phyloP scores from a whole-genome alignment of 352 stramenopile genomes.

The Phytophthora colocasiae region DNA sequence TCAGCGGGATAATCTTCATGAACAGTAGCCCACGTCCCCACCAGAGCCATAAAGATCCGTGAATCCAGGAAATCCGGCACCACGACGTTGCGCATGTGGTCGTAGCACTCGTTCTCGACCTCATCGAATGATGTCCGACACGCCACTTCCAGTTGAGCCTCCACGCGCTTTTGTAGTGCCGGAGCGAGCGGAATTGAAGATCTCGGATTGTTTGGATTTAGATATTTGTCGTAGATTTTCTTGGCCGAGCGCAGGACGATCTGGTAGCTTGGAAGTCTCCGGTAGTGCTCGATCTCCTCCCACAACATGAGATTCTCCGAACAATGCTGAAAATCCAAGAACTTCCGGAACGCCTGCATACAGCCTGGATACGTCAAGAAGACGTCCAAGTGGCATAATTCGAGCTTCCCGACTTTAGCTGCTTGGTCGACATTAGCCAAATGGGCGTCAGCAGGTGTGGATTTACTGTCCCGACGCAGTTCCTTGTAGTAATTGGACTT shows the following conservation, averaged over 20 bases:
- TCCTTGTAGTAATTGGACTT: slow-evolving; percentile 75
- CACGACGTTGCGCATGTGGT: slow-evolving; percentile 78
- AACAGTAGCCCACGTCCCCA: slow-evolving; percentile 78
- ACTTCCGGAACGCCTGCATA: slow-evolving; percentile 72
- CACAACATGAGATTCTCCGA: slow-evolving; percentile 86
- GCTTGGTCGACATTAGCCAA: slow-evolving; percentile 64
- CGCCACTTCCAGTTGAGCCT: slow-evolving; percentile 66
- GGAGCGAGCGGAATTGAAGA: slow-evolving; percentile 63
- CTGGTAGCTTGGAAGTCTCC: slow-evolving; percentile 80
- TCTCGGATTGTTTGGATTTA: slow-evolving; percentile 64
- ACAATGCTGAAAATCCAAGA: slow-evolving; percentile 81
- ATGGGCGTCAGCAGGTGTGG: slow-evolving; percentile 49
- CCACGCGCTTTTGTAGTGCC: slow-evolving; percentile 54
- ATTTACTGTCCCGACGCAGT: slow-evolving; percentile 63
- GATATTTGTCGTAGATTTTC: slow-evolving; percentile 90
- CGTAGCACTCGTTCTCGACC: slow-evolving; percentile 76
- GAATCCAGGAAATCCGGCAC: slow-evolving; percentile 85
- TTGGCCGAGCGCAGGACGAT: slow-evolving; percentile 83
- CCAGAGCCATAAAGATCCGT: slow-evolving; percentile 85
- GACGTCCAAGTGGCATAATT: slow-evolving; percentile 76
- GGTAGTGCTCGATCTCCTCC: slow-evolving; percentile 88
- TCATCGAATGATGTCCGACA: slow-evolving; percentile 79
- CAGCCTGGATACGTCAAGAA: slow-evolving; percentile 73
- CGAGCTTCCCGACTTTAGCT: slow-evolving; percentile 77
- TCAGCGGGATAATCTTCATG: slow-evolving; percentile 78